A percentile compares a stretch with the other conserved stretches of the same genome.
Conservation (phyloP, 495 filamentous ascomycete genomes). For the Bacidia rubella region DNA sequence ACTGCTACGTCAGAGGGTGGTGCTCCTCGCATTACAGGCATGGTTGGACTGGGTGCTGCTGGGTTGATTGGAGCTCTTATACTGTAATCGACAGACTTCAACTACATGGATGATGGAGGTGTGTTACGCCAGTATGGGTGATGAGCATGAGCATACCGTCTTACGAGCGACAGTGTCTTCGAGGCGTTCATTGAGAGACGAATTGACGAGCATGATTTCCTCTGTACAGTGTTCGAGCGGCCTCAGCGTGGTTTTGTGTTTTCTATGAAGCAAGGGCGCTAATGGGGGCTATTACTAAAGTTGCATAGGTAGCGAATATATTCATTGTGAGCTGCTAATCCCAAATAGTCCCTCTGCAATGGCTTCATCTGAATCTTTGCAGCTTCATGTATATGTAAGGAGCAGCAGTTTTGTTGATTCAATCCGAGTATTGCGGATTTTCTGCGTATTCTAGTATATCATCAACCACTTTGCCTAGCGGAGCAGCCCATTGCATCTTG, state of each 20-base stretch:
- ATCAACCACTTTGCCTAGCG: no score
- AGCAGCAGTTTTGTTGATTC: no score
- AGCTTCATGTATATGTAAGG: no score
- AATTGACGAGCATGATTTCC: background rate
- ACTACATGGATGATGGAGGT: background rate
- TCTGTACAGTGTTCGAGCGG: background rate
- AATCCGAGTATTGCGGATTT: no score
- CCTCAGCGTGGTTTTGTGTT: background rate
- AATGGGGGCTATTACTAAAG: background rate
- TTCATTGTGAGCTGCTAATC: background rate
- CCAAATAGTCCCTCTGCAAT: no score
- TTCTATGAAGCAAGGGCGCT: background rate
- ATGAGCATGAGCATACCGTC: background rate
- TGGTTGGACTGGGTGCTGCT: conserved; percentile 31
- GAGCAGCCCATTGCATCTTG: no score
- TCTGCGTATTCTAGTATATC: no score
- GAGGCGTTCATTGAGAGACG: background rate
- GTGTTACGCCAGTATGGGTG: background rate
- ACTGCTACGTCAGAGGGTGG: conserved; percentile 34
- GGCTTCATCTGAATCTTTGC: no score
- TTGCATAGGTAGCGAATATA: background rate
- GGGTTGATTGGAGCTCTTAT: conserved; percentile 32
- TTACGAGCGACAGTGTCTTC: background rate
- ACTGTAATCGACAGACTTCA: background rate
- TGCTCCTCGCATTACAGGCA: conserved; percentile 15